phyloP scores from a whole-genome alignment of 257 asterid species.

The Gentiana macrophylla region DNA sequence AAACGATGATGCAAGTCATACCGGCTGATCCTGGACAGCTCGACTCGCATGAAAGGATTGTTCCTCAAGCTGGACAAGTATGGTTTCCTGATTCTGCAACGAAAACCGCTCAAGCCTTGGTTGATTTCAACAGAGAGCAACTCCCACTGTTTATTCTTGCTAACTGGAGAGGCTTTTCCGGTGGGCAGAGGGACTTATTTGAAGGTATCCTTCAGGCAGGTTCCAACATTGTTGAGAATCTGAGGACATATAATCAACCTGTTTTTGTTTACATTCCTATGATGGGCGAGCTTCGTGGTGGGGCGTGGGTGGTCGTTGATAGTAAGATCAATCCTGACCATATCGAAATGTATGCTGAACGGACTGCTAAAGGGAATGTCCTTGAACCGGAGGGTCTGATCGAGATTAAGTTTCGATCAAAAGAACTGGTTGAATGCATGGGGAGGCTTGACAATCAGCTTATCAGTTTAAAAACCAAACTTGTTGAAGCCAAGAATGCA shows the following conservation, averaged over 20 bases:
- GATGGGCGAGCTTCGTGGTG: slow-evolving; percentile 99
- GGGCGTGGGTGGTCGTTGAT: slow-evolving; percentile 97
- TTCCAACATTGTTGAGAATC: slow-evolving; percentile 88
- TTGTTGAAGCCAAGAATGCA: slow-evolving; percentile 33
- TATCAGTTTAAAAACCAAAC: slow-evolving; percentile 43
- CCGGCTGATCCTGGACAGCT: slow-evolving; percentile 99
- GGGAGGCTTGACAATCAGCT: slow-evolving; percentile 76
- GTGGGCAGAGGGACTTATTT: slow-evolving; percentile 98
- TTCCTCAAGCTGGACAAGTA: slow-evolving; percentile 98
- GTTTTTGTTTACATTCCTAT: slow-evolving; percentile 87
- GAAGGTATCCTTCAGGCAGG: slow-evolving; percentile 99
- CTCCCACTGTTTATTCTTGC: slow-evolving; percentile 92
- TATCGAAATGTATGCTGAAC: slow-evolving; percentile 85
- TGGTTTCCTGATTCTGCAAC: slow-evolving; percentile 98
- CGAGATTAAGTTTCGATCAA: slow-evolving; percentile 75
- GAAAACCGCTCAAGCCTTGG: slow-evolving; percentile 91
- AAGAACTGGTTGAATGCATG: slow-evolving; percentile 87
- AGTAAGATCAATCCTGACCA: slow-evolving; percentile 89
- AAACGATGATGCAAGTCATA: slow-evolving; percentile 91
- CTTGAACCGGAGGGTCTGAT: slow-evolving; percentile 94
- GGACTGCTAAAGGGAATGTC: slow-evolving; percentile 84
- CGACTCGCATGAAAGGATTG: slow-evolving; percentile 86
- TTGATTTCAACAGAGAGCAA: slow-evolving; percentile 83
- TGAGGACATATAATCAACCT: slow-evolving; percentile 70
- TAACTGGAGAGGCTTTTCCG: slow-evolving; percentile 98